Evolutionary conservation across 140 eudicot genomes (phyloP).

Genomic region (Stevia rebaudiana): DNA sequence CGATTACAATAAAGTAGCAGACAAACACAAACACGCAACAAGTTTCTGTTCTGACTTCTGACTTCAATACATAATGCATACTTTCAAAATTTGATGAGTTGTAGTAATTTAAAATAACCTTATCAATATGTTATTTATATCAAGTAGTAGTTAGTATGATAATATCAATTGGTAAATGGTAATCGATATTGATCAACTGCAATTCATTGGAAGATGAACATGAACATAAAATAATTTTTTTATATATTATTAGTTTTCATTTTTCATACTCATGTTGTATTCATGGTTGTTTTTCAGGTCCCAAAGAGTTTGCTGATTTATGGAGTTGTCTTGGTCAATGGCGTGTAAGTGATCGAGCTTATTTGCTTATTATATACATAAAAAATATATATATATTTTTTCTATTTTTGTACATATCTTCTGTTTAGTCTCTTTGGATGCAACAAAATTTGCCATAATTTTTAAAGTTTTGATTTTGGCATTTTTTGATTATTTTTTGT

Average conservation of each 20-base stretch:
- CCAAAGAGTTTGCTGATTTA: slow-evolving; percentile 65
- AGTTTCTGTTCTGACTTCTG: not conserved
- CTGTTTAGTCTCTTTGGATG: not conserved
- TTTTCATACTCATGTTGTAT: not conserved
- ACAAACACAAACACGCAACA: too few relatives aligned
- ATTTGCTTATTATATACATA: not conserved
- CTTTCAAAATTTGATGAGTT: not conserved
- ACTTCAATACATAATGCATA: not conserved
- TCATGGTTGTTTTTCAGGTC: slow-evolving; percentile 41
- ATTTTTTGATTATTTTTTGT: not conserved
- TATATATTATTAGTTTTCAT: not conserved
- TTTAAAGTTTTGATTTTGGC: not conserved
- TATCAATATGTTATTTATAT: not conserved
- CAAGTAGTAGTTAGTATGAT: not conserved
- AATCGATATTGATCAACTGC: not conserved
- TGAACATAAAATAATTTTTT: not conserved
- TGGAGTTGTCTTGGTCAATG: slow-evolving; percentile 87
- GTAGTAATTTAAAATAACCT: not conserved
- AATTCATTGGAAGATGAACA: too few relatives aligned
- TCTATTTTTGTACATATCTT: not conserved
- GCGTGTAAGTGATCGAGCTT: slow-evolving; percentile 53
- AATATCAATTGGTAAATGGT: not conserved
- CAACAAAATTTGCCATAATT: not conserved
- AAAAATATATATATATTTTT: not conserved
- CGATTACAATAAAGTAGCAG: too few relatives aligned